Conservation (phyloP, 257 asterid genomes). For the Lantana camara region DNA sequence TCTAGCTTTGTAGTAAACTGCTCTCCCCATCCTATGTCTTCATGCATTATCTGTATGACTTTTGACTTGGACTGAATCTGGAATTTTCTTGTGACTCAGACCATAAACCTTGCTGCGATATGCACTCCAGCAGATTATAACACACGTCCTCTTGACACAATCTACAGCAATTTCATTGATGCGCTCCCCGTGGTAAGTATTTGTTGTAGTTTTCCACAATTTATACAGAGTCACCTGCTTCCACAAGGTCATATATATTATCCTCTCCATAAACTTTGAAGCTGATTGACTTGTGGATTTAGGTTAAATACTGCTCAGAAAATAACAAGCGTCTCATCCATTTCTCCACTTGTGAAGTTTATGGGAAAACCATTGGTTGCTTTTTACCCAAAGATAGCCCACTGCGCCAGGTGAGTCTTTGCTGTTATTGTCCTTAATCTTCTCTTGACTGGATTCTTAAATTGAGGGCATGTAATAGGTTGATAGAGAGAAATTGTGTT, state of each 20-base stretch:
- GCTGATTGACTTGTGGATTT: constrained; percentile 29
- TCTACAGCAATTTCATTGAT: constrained; percentile 95
- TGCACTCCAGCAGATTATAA: constrained; percentile 99
- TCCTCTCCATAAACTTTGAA: constrained; percentile 6
- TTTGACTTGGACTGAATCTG: constrained; percentile 35
- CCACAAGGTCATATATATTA: constrained; percentile 1
- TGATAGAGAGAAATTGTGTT: constrained; percentile 6
- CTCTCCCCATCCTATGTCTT: not conserved
- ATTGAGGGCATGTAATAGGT: not conserved
- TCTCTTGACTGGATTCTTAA: constrained; percentile 13
- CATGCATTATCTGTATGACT: not conserved
- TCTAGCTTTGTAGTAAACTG: not conserved
- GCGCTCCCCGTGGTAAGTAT: constrained; percentile 93
- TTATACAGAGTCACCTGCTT: not conserved
- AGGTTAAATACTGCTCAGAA: constrained; percentile 98
- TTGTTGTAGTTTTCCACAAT: not conserved
- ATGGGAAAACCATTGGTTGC: constrained; percentile 89
- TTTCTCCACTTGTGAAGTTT: constrained; percentile 95
- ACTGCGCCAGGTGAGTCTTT: constrained; percentile 65
- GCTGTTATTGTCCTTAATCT: constrained; percentile 22
- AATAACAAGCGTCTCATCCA: constrained; percentile 90
- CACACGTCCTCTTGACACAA: constrained; percentile 95
- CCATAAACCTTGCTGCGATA: constrained; percentile 95
- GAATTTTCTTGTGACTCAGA: constrained; percentile 49
- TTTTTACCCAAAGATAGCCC: constrained; percentile 89